These are phyloP conservation scores for Aspergillus fumigatiaffinis DNA, from an alignment of 2,329 filamentous ascomycete species.

Conservation along the genomic window DNA sequence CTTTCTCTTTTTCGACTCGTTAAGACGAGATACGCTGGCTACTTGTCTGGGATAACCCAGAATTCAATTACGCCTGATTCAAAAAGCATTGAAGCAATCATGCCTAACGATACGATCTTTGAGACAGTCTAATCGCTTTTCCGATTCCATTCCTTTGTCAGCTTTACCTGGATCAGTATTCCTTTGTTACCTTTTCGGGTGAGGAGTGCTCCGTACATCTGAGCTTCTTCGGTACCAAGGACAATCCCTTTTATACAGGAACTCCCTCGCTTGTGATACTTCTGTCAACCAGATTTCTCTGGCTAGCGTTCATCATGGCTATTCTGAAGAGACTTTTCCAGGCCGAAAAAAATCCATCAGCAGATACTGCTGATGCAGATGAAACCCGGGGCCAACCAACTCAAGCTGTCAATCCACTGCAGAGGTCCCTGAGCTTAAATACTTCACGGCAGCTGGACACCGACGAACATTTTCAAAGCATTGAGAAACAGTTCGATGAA, in stretches of 20 bases:
- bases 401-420: background rate
- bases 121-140: background rate
- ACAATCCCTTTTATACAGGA: background rate
- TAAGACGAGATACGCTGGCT: background rate
- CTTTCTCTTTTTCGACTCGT: background rate
- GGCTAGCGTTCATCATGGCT: constrained; percentile 23
- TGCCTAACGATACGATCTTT: background rate
- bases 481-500: constrained; percentile 39
- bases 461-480: constrained; percentile 32
- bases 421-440: constrained; percentile 13
- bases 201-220: background rate
- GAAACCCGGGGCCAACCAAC: background rate
- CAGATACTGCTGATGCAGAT: constrained; percentile 9
- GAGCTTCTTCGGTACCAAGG: background rate
- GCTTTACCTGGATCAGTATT: background rate
- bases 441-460: constrained; percentile 20
- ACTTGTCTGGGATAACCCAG: background rate
- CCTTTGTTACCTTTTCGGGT: background rate
- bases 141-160: background rate
- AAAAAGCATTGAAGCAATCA: background rate
- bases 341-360: constrained; percentile 20
- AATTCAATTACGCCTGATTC: background rate
- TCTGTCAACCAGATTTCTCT: background rate
- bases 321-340: constrained; percentile 33
- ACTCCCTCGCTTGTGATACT: background rate